Conservation (phyloP, 2,329 filamentous ascomycete species). For the Scortechinia acanthostroma region DNA sequence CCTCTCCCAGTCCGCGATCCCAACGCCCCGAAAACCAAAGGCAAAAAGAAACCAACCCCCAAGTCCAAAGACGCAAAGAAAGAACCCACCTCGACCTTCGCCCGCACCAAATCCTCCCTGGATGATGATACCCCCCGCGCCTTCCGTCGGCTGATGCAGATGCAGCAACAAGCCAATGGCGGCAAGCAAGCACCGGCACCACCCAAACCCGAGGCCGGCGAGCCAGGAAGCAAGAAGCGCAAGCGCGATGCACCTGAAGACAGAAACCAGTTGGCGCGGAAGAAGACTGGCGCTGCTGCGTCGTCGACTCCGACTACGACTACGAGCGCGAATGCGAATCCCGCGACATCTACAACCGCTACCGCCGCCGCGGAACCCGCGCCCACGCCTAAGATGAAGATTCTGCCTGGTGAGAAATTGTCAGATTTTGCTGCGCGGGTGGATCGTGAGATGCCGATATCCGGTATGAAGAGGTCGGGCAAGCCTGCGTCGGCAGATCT, state of each 20-base stretch:
- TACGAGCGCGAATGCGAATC: no score
- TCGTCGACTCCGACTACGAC: not conserved
- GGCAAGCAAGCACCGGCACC: not conserved
- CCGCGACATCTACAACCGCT: not conserved
- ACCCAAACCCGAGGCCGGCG: not conserved
- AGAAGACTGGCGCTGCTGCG: not conserved
- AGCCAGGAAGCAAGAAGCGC: not conserved
- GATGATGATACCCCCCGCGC: not conserved
- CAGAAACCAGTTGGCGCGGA: not conserved
- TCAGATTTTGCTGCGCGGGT: not conserved
- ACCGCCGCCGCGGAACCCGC: not conserved
- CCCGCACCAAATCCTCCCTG: not conserved
- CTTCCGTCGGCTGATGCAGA: not conserved
- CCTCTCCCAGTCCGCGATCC: not conserved
- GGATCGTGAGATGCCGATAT: not conserved
- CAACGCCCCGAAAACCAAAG: not conserved
- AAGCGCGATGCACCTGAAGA: not conserved
- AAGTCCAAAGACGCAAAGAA: not conserved
- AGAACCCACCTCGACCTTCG: not conserved
- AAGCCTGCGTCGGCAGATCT: not conserved
- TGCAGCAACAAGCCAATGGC: not conserved
- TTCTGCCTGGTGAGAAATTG: conserved; percentile 1
- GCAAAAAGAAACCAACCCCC: not conserved
- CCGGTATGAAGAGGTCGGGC: not conserved
- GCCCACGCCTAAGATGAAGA: not conserved